A percentile compares a stretch with the other conserved stretches of the same genome.
Evolutionary conservation across 768 basidiomycete species (phyloP).

Genomic region (Leccinellum rugosiceps): DNA sequence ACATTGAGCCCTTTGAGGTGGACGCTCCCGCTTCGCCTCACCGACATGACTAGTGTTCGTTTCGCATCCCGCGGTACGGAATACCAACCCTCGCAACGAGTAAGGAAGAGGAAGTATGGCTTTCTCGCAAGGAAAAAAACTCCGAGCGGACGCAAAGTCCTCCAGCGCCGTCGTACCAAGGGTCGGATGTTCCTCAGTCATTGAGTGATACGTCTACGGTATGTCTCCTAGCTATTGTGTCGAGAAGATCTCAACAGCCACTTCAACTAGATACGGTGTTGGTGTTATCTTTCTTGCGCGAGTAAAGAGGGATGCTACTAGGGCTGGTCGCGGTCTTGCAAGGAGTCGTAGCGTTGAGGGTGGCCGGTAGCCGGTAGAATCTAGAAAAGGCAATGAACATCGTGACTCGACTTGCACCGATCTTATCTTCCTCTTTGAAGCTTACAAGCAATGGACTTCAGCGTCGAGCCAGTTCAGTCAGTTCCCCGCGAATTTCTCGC

Average conservation of each 20-base stretch:
- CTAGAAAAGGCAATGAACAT: slow-evolving; percentile 23
- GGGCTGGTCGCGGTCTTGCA: not conserved
- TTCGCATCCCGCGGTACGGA: slow-evolving; percentile 76
- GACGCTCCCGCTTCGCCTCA: slow-evolving; percentile 18
- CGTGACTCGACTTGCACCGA: not conserved
- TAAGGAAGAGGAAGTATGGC: slow-evolving; percentile 89
- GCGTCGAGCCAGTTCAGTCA: slow-evolving; percentile 48
- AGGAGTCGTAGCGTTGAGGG: not conserved
- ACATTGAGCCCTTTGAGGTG: slow-evolving; percentile 19
- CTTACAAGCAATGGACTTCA: slow-evolving; percentile 57
- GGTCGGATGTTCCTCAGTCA: slow-evolving; percentile 81
- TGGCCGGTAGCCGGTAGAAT: not conserved
- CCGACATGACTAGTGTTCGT: slow-evolving; percentile 36
- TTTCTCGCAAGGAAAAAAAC: slow-evolving; percentile 77
- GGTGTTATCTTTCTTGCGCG: not conserved
- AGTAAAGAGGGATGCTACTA: not conserved
- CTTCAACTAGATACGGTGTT: not conserved
- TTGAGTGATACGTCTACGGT: slow-evolving; percentile 35
- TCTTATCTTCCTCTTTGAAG: not conserved
- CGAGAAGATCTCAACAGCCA: not conserved
- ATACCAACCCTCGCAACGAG: slow-evolving; percentile 95
- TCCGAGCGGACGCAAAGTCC: slow-evolving; percentile 66
- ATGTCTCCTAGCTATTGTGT: slow-evolving; percentile 1
- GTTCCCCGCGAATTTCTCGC: slow-evolving; percentile 80
- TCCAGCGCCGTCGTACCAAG: slow-evolving; percentile 67